A percentile compares a stretch with the other conserved stretches of the same genome.
Conservation (phyloP, 2,329 filamentous ascomycete species). For the Apiospora malaysiana region DNA sequence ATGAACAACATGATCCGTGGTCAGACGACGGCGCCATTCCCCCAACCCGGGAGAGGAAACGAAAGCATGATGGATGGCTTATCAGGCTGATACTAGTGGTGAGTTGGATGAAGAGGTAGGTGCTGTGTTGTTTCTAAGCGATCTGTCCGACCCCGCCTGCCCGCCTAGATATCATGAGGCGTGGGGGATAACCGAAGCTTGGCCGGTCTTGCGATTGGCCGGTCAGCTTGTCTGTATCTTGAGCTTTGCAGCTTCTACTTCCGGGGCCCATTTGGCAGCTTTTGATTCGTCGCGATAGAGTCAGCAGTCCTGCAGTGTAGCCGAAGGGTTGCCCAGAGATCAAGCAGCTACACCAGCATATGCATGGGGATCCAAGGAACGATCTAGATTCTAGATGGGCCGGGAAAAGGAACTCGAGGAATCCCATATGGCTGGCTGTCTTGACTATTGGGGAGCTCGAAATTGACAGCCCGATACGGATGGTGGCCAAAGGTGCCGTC, state of each 20-base stretch:
- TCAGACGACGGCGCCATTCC: background rate
- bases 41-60: background rate
- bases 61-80: background rate
- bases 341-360: background rate
- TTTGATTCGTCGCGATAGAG: background rate
- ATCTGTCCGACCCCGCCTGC: background rate
- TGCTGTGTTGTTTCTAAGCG: background rate
- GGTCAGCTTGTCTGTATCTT: background rate
- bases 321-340: background rate
- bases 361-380: background rate
- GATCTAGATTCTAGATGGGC: background rate
- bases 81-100: background rate
- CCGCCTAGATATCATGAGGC: background rate
- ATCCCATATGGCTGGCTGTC: background rate
- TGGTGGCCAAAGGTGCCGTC: background rate
- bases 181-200: no score
- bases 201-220: background rate
- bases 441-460: background rate
- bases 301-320: background rate
- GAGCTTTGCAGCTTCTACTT: background rate
- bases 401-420: background rate
- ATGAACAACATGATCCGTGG: background rate
- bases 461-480: background rate
- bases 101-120: background rate
- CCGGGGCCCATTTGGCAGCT: background rate